Percentiles rank a stretch among this genome's conserved stretches.
Conservation (phyloP, 305 asterid species). For the Salvia sclarea region DNA sequence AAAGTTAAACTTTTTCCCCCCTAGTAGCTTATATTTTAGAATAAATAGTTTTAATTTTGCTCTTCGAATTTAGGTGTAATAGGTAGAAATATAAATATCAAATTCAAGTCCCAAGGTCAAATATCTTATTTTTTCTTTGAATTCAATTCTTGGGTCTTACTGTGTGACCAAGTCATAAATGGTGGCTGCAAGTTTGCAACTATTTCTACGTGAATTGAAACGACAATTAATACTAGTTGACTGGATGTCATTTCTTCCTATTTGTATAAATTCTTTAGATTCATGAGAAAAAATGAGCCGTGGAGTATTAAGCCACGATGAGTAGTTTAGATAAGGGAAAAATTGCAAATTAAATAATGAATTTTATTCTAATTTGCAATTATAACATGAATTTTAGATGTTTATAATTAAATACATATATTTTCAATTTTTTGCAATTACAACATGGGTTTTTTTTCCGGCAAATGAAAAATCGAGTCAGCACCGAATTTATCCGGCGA, state of each 20-base stretch:
- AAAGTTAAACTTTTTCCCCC: no score
- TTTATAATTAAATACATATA: no score
- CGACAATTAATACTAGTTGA: background rate
- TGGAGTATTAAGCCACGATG: no score
- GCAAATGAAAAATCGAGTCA: no score
- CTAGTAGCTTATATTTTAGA: background rate
- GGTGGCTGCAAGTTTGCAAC: slow-evolving; percentile 26
- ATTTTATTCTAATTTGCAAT: no score
- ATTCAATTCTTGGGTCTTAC: background rate
- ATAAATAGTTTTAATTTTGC: background rate
- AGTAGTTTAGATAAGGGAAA: no score
- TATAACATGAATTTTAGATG: no score
- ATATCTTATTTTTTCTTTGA: background rate
- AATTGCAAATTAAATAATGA: no score
- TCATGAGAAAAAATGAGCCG: background rate
- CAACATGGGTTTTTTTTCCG: no score
- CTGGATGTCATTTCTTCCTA: background rate
- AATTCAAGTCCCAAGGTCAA: background rate
- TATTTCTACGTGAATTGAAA: background rate
- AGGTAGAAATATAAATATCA: background rate
- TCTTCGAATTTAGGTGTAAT: background rate
- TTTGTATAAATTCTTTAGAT: no score
- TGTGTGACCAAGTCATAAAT: slow-evolving; percentile 28
- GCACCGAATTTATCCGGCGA: no score
- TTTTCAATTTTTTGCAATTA: no score